Evolutionary conservation across 768 basidiomycete species (phyloP).

Genomic region (Pleurotus platypus): DNA sequence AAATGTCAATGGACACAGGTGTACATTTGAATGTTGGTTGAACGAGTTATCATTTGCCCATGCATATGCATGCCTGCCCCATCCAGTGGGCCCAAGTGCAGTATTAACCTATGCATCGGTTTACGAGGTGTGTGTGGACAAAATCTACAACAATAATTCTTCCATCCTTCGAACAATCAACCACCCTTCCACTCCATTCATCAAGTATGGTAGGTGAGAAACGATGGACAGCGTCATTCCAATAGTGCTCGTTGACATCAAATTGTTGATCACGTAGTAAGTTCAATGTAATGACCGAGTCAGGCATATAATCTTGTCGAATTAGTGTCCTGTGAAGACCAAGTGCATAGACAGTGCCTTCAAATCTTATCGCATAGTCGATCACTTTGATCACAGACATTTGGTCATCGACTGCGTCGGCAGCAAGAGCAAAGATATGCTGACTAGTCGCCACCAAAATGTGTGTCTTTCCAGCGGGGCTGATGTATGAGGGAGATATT

Average conservation of each 20-base stretch:
- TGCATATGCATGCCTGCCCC: too few species aligned
- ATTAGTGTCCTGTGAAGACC: neutral
- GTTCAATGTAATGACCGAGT: neutral
- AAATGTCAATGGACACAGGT: too few species aligned
- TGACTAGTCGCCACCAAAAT: neutral
- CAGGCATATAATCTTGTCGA: neutral
- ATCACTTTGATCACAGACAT: neutral
- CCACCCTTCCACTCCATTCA: neutral
- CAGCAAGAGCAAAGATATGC: neutral
- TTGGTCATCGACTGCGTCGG: neutral
- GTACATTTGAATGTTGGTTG: too few species aligned
- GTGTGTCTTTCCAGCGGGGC: neutral
- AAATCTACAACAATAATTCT: neutral
- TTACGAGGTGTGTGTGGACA: too few species aligned
- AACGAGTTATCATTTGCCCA: too few species aligned
- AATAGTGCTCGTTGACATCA: neutral
- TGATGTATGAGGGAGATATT: neutral
- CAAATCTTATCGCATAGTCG: neutral
- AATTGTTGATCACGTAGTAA: neutral
- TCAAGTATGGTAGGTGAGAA: neutral
- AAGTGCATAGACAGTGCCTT: neutral
- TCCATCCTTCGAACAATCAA: neutral
- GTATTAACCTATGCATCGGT: too few species aligned
- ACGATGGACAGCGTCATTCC: neutral
- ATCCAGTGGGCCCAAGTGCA: too few species aligned